Base-by-base conservation (phyloP, 2,329 filamentous ascomycete species). In the Penicillium sp. region DNA sequence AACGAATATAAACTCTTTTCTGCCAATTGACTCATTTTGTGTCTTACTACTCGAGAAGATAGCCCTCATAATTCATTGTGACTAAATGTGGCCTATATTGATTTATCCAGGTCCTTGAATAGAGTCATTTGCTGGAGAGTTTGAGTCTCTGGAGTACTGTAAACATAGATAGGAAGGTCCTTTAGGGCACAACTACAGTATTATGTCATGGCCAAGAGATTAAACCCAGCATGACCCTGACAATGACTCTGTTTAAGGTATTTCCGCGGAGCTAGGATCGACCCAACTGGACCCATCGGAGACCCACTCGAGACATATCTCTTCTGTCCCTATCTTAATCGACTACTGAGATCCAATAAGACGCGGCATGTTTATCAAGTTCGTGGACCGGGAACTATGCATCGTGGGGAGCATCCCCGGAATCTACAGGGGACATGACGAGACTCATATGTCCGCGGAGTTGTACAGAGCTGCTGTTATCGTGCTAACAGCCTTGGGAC, bases 211-310 rank as follows among this genome's bases (percentile, higher is more conserved):
- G 15, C 4, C 34, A 21, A 21, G 18, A 21, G 18, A 21, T 21
- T 21, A 3, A 3, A 21, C 18, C 18, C 18, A 21, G 18, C 24
- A 5, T 26, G 5, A 26, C 24, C 24, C 24, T 26, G 46, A 9
- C 16, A 0, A 18, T n/a, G 34, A 29, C 21, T 51, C 39, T 24
- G 33, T 31, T 56, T 56, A 52, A 54, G 44, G 29, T 59, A 62
- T 61, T 54, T 63, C 61, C 61, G 61, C 61, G 61, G 61, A 62
- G 53, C 9, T 52, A 15, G 48, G 45, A 58, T 51, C 42, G 41
- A 52, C 39, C 33, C 28, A 29, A 49, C 39, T 3, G 31, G 34
- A 39, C n/a, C 43, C 36, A 36, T 39, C 16, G 12, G 10, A 29
- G 50, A 54, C 46, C 53, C 50, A 54, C 52, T 1, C 9, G 31